phyloP scores from a whole-genome alignment of 1,284 basidiomycete species.

The Cerrena zonata region DNA sequence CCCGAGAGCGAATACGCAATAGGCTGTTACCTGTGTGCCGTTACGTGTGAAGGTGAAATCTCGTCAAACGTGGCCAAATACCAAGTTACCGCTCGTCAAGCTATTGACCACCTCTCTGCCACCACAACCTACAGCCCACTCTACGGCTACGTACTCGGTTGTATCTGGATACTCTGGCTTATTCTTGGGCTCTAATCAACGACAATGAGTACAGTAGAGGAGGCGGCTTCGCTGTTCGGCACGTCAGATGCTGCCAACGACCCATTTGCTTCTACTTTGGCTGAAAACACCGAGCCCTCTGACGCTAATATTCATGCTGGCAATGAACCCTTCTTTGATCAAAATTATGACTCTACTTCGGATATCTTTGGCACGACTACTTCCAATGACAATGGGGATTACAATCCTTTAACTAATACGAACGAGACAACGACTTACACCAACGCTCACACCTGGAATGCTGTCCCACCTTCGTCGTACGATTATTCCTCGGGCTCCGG shows the following conservation, averaged over 20 bases:
- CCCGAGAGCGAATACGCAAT: too few relatives aligned
- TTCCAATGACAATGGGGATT: neutral
- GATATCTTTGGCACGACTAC: constrained; percentile 12
- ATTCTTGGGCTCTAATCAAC: neutral
- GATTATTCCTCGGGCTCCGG: neutral
- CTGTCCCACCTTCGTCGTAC: neutral
- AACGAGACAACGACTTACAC: neutral
- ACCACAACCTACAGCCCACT: neutral
- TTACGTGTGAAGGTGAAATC: constrained; percentile 2
- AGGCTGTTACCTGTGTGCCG: too few relatives aligned
- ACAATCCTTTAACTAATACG: neutral
- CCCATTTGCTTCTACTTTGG: constrained; percentile 13
- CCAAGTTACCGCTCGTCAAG: neutral
- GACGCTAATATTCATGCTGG: neutral
- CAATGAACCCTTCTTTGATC: constrained; percentile 4
- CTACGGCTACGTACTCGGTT: neutral
- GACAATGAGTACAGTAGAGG: constrained; percentile 59
- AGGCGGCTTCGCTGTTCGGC: constrained; percentile 73
- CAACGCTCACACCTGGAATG: neutral
- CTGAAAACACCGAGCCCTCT: neutral
- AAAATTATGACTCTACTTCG: constrained; percentile 11
- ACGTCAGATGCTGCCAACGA: constrained; percentile 42
- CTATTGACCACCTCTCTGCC: neutral
- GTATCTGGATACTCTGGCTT: neutral
- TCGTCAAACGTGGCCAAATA: constrained; percentile 1